Evolutionary conservation across 495 filamentous ascomycete genomes (phyloP), one percentile per base, ranked within the genome.

Genomic region (Ascodesmis nigricans): DNA sequence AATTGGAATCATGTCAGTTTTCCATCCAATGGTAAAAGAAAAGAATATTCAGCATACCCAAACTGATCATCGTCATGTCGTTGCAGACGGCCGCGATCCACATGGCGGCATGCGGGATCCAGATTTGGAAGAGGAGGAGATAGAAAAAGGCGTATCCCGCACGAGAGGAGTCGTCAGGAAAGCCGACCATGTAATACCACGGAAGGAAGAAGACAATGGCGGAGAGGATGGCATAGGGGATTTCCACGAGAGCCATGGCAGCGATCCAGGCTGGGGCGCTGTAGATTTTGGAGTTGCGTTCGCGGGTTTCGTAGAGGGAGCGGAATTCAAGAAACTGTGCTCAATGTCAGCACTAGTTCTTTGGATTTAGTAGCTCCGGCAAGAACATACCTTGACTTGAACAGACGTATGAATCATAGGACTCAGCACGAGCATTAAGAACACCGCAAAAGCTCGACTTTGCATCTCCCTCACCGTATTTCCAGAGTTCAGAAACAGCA

Each of bases 131-230:
- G 0, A 87, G 63, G 45, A 90, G 56, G 1, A 67, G 69, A 71
- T 91, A 80, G 13, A 91, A 56, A 61, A 76, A 91, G 28, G 77
- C 71, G 50, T 90, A 90, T 27, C 83, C 59, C 1, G 69, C 66
- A 0, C 64, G 60, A 13, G 58, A 53, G 3, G 77, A 69, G 47
- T 91, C 83, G 20, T 54, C 53, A 46, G 75, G 73, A 0, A 87
- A 62, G 0, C 79, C 80, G 29, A 81, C 64, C 5, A 78, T 78
- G 50, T 81, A 84, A 48, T 83, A 83, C 73, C 73, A 83, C 39
- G 58, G 66, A 46, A 80, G 59, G 56, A 61, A 81, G 50, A 77
- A 67, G 14, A 81, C 54, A 0, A 67, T 62, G 2, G 71, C 63
- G 61, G 75, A 69, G 14, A 81, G 51, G 2, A 69, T 64, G 43